Evolutionary conservation across 345 rosid genomes (phyloP), one percentile per base, ranked within the genome.

Genomic region (Eucalyptus sp.): DNA sequence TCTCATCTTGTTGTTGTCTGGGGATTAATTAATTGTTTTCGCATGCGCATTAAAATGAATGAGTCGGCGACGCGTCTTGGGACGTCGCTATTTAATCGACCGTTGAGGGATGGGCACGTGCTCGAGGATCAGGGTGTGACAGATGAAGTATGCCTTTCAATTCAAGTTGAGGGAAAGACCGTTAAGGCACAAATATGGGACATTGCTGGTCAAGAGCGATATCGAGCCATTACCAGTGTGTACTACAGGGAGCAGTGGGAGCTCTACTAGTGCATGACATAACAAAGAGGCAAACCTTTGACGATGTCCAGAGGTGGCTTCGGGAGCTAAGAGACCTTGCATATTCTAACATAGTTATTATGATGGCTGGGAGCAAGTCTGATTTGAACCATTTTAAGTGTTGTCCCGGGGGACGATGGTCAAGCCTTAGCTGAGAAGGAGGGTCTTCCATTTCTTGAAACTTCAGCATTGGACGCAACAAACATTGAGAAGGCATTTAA

Each of bases 181-280:
- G 90, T 91, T 11, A 91, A 91, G 88, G 92, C 92, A 33, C 92
- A 91, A 80, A 91, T 91, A 71, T 89, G 92, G 92, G 92, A 91
- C 58, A 89, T 90, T 10, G 90, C 92, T 16, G 92, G 89, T 50
- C 89, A 91, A 49, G 92, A 91, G 58, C 90, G 92, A 76, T 89
- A 91, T 50, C 88, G 90, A 62, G 92, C 92, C 46, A 91, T 91
- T 52, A 91, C 90, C 60, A 91, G 92, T 27, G 92, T 89, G 7
- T 91, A 91, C 87, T 91, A 91, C 58, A 87, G 89, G 50, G 92
- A 51, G 92, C 92, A 50, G 90, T 90, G 17, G 90, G 91, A 12
- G 91, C 91, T 50, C 51, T 90, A 33, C 88, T 90, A 29, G 91
- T 90, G 50, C 86, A 88, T n/a, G 90, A 90, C 88, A 88, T 90